Percentiles rank a stretch among this genome's conserved stretches.
Conservation (phyloP, 768 basidiomycete species). For the Epithele typhae region DNA sequence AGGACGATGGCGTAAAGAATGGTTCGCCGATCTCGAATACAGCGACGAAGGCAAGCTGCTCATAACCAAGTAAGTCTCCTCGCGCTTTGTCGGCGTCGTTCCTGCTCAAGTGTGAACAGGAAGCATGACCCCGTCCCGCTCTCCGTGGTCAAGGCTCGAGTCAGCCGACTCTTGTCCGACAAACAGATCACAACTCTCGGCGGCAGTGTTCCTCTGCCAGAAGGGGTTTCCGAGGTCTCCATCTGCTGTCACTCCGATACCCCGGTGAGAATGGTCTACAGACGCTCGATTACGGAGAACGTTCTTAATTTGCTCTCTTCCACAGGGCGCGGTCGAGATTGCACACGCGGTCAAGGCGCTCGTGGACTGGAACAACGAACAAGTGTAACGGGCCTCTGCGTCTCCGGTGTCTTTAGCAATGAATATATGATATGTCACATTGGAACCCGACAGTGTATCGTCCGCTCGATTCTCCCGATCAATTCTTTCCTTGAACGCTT, state of each 20-base stretch:
- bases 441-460: no score
- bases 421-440: no score
- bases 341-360: conserved; percentile 47
- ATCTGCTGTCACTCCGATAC: conserved; percentile 68
- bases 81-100: no score
- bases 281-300: background rate
- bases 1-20: conserved; percentile 34
- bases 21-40: conserved; percentile 68
- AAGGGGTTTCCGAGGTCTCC: conserved; percentile 45
- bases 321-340: conserved; percentile 49
- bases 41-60: conserved; percentile 50
- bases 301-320: no score
- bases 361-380: conserved; percentile 49
- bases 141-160: conserved; percentile 39
- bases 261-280: conserved; percentile 34
- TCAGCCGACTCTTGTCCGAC: conserved; percentile 38
- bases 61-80: conserved; percentile 46
- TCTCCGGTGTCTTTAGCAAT: no score
- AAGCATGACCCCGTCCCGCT: conserved; percentile 46
- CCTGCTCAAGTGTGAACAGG: conserved; percentile 24
- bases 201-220: conserved; percentile 40
- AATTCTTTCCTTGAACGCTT: no score
- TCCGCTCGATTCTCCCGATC: no score
- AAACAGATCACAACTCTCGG: conserved; percentile 45
- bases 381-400: no score